phyloP scores from a whole-genome alignment of 495 filamentous ascomycete genomes.

The Aspergillus kassunensis region DNA sequence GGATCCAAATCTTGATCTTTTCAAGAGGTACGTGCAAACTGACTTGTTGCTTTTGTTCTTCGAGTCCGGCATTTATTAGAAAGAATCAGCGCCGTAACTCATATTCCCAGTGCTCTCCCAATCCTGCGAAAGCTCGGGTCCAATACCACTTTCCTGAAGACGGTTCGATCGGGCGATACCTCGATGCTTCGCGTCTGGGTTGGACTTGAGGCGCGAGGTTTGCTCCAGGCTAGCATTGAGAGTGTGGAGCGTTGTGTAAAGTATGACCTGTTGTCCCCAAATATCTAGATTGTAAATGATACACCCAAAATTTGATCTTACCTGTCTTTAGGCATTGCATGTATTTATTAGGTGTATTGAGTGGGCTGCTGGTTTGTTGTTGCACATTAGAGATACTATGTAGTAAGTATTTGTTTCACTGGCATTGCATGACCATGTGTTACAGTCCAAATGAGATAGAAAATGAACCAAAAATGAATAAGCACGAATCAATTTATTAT shows the following conservation, averaged over 20 bases:
- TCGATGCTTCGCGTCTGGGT: conserved; percentile 96
- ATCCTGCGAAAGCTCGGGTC: conserved; percentile 86
- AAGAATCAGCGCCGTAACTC: background rate
- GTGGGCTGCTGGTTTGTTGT: no score
- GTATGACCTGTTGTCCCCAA: conserved; percentile 77
- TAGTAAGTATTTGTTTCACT: no score
- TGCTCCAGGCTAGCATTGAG: conserved; percentile 83
- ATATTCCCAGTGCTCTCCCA: conserved; percentile 64
- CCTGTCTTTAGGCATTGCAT: no score
- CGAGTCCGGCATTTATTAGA: background rate
- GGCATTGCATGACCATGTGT: no score
- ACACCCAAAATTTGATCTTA: no score
- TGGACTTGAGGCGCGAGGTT: conserved; percentile 80
- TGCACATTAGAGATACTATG: no score
- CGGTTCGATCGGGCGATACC: conserved; percentile 65
- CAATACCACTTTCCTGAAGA: conserved; percentile 46
- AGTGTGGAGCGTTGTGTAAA: conserved; percentile 83
- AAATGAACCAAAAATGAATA: background rate
- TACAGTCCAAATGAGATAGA: no score
- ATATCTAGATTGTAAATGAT: conserved; percentile 50
- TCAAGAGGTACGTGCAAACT: conserved; percentile 59
- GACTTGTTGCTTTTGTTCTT: background rate
- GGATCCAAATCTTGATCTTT: conserved; percentile 82
- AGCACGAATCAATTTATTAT: no score
- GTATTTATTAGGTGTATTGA: no score